Evolutionary conservation across 495 filamentous ascomycete genomes (phyloP), one percentile per base, ranked within the genome.

Genomic region (Aspergillus haitiensis): DNA sequence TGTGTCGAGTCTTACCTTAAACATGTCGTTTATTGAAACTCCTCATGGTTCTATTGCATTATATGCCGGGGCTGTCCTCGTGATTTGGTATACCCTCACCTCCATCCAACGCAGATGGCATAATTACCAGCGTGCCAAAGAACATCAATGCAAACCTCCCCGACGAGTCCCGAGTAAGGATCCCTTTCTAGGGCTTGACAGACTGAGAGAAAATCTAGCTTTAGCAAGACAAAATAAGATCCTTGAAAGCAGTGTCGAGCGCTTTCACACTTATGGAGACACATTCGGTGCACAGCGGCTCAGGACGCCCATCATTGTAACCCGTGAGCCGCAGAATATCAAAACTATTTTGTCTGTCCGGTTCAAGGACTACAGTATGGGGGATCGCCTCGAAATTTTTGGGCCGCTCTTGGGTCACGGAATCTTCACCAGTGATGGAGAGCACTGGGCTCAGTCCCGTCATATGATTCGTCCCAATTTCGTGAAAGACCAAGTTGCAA

Each of bases 351-450:
- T 95, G 2, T 88, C 90, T 0, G 84, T 83, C 1, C 84, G 91
- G 61, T 94, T 92, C 65, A 78, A 82, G 15, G 84, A 84, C 56
- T 88, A 80, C 63, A 72, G 69, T 34, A 56, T 82, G 7, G 79
- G 76, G 1, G 47, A 62, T 10, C 51, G 79, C 46, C 62, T 60
- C 21, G 13, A 55, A 11, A 59, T 64, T 11, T 75, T 82, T 36
- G 59, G 58, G 7, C 68, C 76, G 7, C 60, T 85, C 3, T 60
- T 86, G 6, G 83, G 82, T 7, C 58, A 70, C 37, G 77, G 80
- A 2, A 86, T 92, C 59, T 90, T 91, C 72, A 83, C 81, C 15
- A 74, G 74, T 10, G 87, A 91, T 67, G 88, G 88, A 0, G 63
- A 71, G 8, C 71, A 72, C 11, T 90, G 88, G 88, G 64, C 72